phyloP scores from a whole-genome alignment of 305 asterid genomes.

The Ajuga reptans region DNA sequence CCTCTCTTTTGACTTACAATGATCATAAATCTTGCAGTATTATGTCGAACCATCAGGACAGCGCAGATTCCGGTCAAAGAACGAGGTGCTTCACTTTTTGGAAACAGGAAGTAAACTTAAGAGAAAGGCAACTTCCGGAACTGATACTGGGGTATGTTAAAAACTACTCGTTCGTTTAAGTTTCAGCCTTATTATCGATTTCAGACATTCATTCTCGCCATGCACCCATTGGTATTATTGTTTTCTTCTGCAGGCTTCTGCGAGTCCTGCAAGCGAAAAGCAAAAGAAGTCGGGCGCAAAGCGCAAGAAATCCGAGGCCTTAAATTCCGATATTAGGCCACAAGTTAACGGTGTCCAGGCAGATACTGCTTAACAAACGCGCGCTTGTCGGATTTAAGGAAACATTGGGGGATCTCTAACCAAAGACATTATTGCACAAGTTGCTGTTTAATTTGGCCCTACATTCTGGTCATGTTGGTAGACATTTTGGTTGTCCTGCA shows the following conservation, averaged over 20 bases:
- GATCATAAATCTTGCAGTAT: conserved; percentile 46
- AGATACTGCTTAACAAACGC: conserved; percentile 19
- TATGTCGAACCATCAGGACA: conserved; percentile 49
- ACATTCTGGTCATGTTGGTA: conserved; percentile 2
- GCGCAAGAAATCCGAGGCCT: conserved; percentile 28
- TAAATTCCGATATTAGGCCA: conserved; percentile 29
- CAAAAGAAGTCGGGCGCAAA: conserved; percentile 36
- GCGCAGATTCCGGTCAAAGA: conserved; percentile 50
- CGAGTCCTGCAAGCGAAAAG: conserved; percentile 28
- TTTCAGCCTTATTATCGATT: neutral
- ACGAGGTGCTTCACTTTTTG: conserved; percentile 59
- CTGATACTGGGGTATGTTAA: conserved; percentile 36
- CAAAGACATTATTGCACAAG: neutral
- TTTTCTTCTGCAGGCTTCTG: conserved; percentile 43
- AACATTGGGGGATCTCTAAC: conserved; percentile 15
- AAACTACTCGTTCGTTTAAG: neutral
- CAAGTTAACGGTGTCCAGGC: conserved; percentile 25
- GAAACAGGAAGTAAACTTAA: conserved; percentile 56
- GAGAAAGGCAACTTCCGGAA: conserved; percentile 31
- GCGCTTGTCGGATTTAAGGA: neutral
- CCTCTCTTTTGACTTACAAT: neutral
- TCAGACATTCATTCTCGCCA: neutral
- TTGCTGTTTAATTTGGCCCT: neutral
- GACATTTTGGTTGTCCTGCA: conserved; percentile 17
- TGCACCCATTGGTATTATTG: neutral